phyloP scores from a whole-genome alignment of 768 basidiomycete genomes.

The Lactarius indigo region DNA sequence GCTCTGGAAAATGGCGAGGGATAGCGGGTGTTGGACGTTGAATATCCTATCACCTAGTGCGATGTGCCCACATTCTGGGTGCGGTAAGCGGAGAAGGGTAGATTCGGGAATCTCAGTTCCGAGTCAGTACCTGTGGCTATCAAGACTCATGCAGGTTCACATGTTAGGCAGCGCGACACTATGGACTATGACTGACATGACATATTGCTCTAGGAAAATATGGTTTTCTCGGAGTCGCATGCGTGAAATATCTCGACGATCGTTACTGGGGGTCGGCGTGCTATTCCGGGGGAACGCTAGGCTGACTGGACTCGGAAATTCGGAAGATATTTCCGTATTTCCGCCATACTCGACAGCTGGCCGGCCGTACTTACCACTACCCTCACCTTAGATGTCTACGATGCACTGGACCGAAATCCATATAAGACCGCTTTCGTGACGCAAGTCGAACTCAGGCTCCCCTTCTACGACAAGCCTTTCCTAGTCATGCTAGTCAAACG shows the following conservation, averaged over 20 bases:
- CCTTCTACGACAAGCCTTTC: not conserved
- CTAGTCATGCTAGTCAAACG: slow-evolving; percentile 10
- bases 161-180: not conserved
- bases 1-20: not conserved
- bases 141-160: not conserved
- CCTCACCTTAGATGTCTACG: not conserved
- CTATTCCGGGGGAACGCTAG: not conserved
- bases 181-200: not conserved
- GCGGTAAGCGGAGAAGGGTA: not conserved
- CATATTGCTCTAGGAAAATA: too few relatives aligned
- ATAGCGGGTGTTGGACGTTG: not conserved
- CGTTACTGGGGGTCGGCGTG: not conserved
- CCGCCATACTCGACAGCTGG: too few relatives aligned
- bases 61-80: not conserved
- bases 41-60: not conserved
- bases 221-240: not conserved
- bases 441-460: not conserved
- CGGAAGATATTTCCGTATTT: not conserved
- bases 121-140: not conserved
- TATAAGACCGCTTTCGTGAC: not conserved
- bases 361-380: not conserved
- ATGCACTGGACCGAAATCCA: not conserved
- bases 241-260: not conserved
- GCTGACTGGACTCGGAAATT: not conserved
- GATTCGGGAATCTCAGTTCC: not conserved